Evolutionary conservation across 176 grass and related monocot species (phyloP).

Genomic region (Zoysia pacifica): DNA sequence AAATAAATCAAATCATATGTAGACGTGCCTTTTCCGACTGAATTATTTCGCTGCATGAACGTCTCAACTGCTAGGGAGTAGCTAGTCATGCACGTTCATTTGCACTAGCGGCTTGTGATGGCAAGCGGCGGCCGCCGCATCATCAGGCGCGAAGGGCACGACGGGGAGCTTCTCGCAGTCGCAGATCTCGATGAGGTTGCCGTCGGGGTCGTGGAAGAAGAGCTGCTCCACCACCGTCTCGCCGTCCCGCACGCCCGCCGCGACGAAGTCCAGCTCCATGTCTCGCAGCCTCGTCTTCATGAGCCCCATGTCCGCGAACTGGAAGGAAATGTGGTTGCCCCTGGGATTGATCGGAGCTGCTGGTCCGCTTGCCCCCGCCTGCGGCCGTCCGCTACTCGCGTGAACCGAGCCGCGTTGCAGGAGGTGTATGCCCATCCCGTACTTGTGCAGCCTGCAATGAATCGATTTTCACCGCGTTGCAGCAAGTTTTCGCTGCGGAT

Average conservation of each 20-base stretch:
- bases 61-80: too few relatives aligned
- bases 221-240: conserved; percentile 64
- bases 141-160: conserved; percentile 19
- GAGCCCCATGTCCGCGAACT: conserved; percentile 56
- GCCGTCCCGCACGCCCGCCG: conserved; percentile 45
- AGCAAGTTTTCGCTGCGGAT: not conserved
- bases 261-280: conserved; percentile 48
- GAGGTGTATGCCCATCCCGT: conserved; percentile 72
- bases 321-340: conserved; percentile 77
- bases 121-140: not conserved
- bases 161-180: conserved; percentile 72
- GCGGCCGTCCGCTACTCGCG: too few relatives aligned
- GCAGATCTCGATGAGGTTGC: conserved; percentile 82
- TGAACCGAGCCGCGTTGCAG: conserved; percentile 45
- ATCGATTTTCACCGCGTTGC: not conserved
- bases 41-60: too few relatives aligned
- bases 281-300: conserved; percentile 48
- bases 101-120: not conserved
- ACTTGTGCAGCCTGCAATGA: conserved; percentile 56
- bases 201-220: conserved; percentile 85
- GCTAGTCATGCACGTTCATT: conserved; percentile 1
- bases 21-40: too few relatives aligned
- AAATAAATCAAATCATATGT: conserved; percentile 8
- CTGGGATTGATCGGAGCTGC: conserved; percentile 60
- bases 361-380: not conserved